Evolutionary conservation across 148 eudicot species (phyloP).

Genomic region (Suaeda aralocaspica): DNA sequence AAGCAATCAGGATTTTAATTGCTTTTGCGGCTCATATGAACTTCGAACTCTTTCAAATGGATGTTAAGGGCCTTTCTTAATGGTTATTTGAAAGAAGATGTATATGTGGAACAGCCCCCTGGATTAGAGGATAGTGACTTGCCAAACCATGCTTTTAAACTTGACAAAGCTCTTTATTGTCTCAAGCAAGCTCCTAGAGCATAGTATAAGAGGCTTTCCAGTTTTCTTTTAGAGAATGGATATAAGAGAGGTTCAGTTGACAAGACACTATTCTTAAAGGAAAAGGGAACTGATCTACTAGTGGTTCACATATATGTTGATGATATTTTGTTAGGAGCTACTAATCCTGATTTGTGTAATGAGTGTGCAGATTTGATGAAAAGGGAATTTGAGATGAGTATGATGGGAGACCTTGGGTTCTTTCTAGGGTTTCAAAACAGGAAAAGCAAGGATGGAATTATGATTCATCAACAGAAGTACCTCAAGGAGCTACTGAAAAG

Average conservation of each 20-base stretch:
- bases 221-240: background rate
- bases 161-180: background rate
- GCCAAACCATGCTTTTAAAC: background rate
- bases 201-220: background rate
- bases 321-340: background rate
- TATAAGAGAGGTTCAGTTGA: background rate
- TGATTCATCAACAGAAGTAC: background rate
- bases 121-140: background rate
- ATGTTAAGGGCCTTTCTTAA: background rate
- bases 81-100: background rate
- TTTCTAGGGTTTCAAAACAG: background rate
- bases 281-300: too few relatives aligned
- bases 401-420: background rate
- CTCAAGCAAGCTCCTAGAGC: background rate
- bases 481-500: background rate
- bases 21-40: background rate
- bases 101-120: background rate
- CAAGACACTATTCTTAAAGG: background rate
- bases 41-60: background rate
- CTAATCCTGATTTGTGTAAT: background rate
- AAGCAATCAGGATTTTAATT: background rate
- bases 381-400: background rate
- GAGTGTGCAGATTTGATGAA: background rate
- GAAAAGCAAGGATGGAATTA: background rate
- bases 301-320: background rate